Evolutionary conservation across 495 filamentous ascomycete species (phyloP), one percentile per base, ranked within the genome.

Genomic region (Aspergillus haitiensis): DNA sequence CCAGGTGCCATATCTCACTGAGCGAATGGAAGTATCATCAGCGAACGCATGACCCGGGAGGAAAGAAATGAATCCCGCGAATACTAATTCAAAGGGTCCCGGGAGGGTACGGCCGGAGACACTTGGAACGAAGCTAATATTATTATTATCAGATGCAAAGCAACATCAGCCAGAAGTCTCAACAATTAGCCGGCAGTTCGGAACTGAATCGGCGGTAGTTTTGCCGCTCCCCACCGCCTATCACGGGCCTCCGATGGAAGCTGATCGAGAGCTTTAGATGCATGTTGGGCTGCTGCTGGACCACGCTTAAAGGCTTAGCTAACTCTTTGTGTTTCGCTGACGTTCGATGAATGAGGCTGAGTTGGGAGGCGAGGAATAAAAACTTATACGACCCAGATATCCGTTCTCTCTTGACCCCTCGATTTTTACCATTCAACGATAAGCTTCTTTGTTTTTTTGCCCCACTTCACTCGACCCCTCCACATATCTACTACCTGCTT

Each of bases 1-100:
- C 60, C 65, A 58, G 62, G 66, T 72, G 74, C 71, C 77, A 77
- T 75, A 70, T 72, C 68, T 70, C 56, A 68, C 42, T 62, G 47
- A 56, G 42, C 39, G 27, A 57, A 61, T n/a, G 42, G 49, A 39
- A 35, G 18, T 2, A 12, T 32, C 35, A 15, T 36, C 39, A 15
- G 34, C 27, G 44, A 15, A 53, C 21, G 50, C 67, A 69, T 66
- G 61, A 33, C 63, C 59, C 37, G 10, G 15, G 16, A 7, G 7
- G 32, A 42, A n/a, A 40, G 16, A 35, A 34, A 39, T 44, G 15
- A 58, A 11, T 33, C 37, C n/a, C n/a, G n/a, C n/a, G n/a, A n/a
- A n/a, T n/a, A n/a, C n/a, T n/a, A n/a, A n/a, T n/a, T n/a, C n/a
- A n/a, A n/a, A n/a, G n/a, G n/a, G n/a, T n/a, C n/a, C n/a, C n/a